Base-by-base conservation (phyloP, 306 rosid species). In the Castanea sativa region DNA sequence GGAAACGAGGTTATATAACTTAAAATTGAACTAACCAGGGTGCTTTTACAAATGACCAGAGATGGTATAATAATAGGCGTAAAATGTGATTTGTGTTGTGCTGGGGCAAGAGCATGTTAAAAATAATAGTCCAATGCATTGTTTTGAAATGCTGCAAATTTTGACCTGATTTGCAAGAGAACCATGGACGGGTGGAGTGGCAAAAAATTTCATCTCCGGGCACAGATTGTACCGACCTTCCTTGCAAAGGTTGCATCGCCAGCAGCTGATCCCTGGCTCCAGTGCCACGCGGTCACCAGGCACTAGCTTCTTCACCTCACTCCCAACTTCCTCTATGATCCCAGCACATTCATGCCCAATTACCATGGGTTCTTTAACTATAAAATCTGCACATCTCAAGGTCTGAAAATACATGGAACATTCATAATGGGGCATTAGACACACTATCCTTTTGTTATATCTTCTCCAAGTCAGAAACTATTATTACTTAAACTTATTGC, bases 341-440 rank as follows among this genome's bases (percentile, higher is more conserved):
- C 98, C 98, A 71, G 97, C 97, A 79, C 98, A 92, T 87, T 94
- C 98, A 78, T 94, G 98, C 71, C 98, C 98, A 63, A 94, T 90
- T 4, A 92, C 97, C 96, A 94, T 94, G 53, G 98, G 98, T 87
- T 94, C 96, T 83, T 82, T 86, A 45, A 92, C 97, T 32, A 92
- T 41, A 68, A 84, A 92, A 80, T 94, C 89, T 35, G 98, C 98
- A 71, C 82, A 85, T 81, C 88, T 92, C 93, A 94, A 2, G 29
- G 86, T 80, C 98, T 94, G 88, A 76, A 73, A 81, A 71, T 21
- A 80, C 30, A 83, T 11, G 11, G 67, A 84, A 65, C 60, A 82
- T 76, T 25, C 70, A 45, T 78, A 58, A 53, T 69, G 55, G 25
- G 49, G 16, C 25, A n/a, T 12, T 10, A 65, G 27, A 25, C 61